Evolutionary conservation across 495 filamentous ascomycete species (phyloP).

Genomic region (Penicillium riverlandense): DNA sequence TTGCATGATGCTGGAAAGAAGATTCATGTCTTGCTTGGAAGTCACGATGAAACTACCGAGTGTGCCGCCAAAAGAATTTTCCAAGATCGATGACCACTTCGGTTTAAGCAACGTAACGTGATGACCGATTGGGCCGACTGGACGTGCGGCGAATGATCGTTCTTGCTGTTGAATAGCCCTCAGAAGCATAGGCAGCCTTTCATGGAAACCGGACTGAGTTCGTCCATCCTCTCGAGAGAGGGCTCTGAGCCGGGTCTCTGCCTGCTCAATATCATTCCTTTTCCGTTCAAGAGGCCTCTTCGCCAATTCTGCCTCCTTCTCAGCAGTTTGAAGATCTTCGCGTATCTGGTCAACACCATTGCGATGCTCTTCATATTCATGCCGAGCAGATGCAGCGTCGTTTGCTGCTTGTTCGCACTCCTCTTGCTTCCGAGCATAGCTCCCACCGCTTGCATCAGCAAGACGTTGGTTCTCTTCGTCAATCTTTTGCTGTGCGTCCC

Average conservation of each 20-base stretch:
- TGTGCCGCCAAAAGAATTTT: constrained; percentile 57
- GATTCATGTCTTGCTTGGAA: constrained; percentile 58
- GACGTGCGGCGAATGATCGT: constrained; percentile 55
- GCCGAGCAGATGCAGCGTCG: constrained; percentile 24
- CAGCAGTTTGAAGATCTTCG: constrained; percentile 29
- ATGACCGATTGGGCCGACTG: constrained; percentile 77
- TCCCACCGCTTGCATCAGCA: constrained; percentile 45
- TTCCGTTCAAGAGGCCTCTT: constrained; percentile 19
- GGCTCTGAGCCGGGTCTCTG: constrained; percentile 37
- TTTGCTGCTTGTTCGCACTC: constrained; percentile 34
- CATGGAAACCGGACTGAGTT: constrained; percentile 49
- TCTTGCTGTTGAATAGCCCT: constrained; percentile 56
- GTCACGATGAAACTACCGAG: constrained; percentile 76
- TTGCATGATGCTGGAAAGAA: constrained; percentile 57
- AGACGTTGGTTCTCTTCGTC: constrained; percentile 42
- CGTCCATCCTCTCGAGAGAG: constrained; percentile 47
- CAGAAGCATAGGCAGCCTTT: constrained; percentile 55
- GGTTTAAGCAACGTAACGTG: constrained; percentile 69
- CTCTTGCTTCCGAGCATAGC: constrained; percentile 40
- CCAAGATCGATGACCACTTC: constrained; percentile 78
- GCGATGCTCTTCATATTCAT: constrained; percentile 24
- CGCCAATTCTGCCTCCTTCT: constrained; percentile 20
- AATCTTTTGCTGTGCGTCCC: constrained; percentile 33
- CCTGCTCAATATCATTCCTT: constrained; percentile 31
- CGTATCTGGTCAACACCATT: constrained; percentile 14